Evolutionary conservation across 1,284 basidiomycete genomes (phyloP).

Genomic region (Paramarasmius palmivorus): DNA sequence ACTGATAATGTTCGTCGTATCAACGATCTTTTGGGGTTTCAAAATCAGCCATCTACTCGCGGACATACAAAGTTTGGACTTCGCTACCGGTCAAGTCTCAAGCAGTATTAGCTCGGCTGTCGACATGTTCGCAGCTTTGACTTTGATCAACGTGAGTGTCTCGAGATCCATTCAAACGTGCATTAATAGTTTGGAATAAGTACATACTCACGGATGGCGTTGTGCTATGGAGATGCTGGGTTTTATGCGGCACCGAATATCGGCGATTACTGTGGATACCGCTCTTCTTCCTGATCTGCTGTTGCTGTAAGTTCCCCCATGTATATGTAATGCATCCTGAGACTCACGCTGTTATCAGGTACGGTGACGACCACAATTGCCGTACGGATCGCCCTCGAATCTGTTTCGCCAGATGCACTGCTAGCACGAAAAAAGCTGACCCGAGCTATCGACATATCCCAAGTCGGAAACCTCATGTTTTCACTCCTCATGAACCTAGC

Average conservation of each 20-base stretch:
- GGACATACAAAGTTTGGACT: neutral
- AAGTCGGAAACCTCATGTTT: neutral
- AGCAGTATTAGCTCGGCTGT: too few relatives aligned
- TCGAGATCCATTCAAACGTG: neutral
- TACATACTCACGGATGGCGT: slow-evolving; percentile 5
- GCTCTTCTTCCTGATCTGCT: neutral
- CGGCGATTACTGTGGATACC: neutral
- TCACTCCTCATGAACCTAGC: slow-evolving; percentile 2
- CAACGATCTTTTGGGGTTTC: neutral
- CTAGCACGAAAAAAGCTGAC: neutral
- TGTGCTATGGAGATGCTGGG: slow-evolving; percentile 5
- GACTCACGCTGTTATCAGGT: neutral
- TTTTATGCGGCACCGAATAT: neutral
- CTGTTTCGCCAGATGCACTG: neutral
- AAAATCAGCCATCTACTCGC: neutral
- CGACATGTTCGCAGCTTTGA: neutral
- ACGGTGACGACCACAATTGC: neutral
- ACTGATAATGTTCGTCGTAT: slow-evolving; percentile 9
- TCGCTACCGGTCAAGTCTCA: neutral
- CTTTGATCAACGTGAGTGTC: slow-evolving; percentile 1
- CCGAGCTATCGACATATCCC: slow-evolving; percentile 1
- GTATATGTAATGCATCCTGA: neutral
- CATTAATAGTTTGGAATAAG: neutral
- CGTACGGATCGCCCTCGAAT: neutral
- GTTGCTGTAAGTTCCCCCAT: neutral